Evolutionary conservation across 2,329 filamentous ascomycete genomes (phyloP).

Genomic region (Pyricularia pennisetigena): DNA sequence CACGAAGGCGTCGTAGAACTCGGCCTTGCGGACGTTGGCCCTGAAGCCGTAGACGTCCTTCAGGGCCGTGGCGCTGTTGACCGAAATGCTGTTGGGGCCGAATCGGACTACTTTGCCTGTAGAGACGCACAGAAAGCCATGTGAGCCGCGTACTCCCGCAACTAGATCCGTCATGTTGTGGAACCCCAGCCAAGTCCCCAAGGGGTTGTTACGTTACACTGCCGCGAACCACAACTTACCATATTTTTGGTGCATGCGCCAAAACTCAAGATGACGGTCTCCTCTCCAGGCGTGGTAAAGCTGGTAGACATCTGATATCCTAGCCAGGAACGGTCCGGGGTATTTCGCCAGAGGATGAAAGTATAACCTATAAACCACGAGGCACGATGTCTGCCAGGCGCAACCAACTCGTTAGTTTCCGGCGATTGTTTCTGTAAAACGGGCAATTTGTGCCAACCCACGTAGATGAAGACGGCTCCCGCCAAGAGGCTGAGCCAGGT

Average conservation of each 20-base stretch:
- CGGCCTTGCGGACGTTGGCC: conserved; percentile 55
- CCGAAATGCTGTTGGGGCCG: conserved; percentile 65
- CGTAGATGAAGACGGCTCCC: conserved; percentile 27
- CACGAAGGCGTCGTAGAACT: conserved; percentile 66
- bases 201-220: background rate
- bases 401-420: background rate
- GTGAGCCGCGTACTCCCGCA: background rate
- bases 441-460: conserved; percentile 16
- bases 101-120: conserved; percentile 61
- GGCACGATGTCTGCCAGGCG: conserved; percentile 23
- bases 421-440: too few species aligned
- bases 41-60: conserved; percentile 57
- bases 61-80: conserved; percentile 63
- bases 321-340: conserved; percentile 53
- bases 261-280: conserved; percentile 64
- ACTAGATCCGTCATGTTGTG: background rate
- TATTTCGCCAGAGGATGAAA: conserved; percentile 57
- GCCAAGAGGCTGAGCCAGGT: conserved; percentile 28
- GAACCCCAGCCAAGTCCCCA: background rate
- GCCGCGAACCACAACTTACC: conserved; percentile 29
- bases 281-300: conserved; percentile 68
- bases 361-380: conserved; percentile 46
- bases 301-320: conserved; percentile 53
- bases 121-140: background rate
- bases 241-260: conserved; percentile 61